Conservation (phyloP, 139 green algal species). For the Helicosporidium sp. region DNA sequence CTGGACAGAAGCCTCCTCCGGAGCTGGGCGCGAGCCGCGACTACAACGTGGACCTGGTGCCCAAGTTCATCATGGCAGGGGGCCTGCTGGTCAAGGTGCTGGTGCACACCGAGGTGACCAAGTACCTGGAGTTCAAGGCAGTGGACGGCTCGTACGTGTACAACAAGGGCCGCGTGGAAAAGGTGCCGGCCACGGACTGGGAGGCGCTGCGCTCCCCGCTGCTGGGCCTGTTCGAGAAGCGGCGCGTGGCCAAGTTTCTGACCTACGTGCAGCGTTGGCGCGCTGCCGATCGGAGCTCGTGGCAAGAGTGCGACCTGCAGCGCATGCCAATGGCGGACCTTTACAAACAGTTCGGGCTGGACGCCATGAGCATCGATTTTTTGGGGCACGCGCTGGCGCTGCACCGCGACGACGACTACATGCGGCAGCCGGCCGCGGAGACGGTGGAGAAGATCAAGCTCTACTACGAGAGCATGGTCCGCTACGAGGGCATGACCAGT, state of each 20-base stretch:
- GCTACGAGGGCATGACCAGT: conserved; percentile 71
- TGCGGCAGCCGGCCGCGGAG: conserved; percentile 41
- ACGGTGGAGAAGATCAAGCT: conserved; percentile 85
- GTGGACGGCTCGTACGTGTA: conserved; percentile 88
- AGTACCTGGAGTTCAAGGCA: conserved; percentile 98
- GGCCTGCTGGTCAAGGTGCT: conserved; percentile 76
- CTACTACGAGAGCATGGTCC: conserved; percentile 82
- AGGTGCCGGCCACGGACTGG: conserved; percentile 76
- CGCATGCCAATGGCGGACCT: conserved; percentile 70
- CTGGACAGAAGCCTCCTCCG: conserved; percentile 33
- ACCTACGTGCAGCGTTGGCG: conserved; percentile 85
- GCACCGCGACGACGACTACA: conserved; percentile 37
- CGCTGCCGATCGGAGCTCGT: conserved; percentile 49
- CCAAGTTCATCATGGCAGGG: conserved; percentile 96
- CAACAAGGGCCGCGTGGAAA: conserved; percentile 70
- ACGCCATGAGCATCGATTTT: conserved; percentile 75
- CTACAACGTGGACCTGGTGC: conserved; percentile 95
- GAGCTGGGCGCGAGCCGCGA: conserved; percentile 66
- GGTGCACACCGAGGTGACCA: conserved; percentile 89
- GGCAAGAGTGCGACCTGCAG: conserved; percentile 65
- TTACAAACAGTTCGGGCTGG: conserved; percentile 70
- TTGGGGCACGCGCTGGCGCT: conserved; percentile 91
- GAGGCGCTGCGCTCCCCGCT: conserved; percentile 79
- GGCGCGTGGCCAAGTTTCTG: conserved; percentile 80
- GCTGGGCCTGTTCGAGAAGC: conserved; percentile 97